These are phyloP conservation scores for Dothideomycetes sp. DNA, from an alignment of 2,329 filamentous ascomycete genomes.

Conservation along the genomic window DNA sequence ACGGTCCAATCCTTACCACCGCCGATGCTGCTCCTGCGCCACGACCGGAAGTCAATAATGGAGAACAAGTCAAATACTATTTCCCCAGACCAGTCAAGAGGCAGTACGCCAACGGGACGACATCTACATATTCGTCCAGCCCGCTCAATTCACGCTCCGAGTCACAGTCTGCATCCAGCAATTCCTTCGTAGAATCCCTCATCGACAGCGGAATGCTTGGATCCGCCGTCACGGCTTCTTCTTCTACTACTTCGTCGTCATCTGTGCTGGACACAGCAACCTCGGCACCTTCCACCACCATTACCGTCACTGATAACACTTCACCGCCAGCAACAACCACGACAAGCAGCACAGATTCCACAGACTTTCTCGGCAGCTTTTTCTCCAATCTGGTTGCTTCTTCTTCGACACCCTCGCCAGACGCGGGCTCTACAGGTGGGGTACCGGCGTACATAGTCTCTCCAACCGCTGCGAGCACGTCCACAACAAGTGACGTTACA, in stretches of 20 bases:
- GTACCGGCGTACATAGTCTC: not conserved
- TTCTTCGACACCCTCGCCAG: not conserved
- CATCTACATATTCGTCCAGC: slow-evolving; percentile 6
- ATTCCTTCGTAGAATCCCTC: not conserved
- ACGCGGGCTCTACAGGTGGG: not conserved
- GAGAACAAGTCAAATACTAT: slow-evolving; percentile 32
- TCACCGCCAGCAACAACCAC: too few species aligned
- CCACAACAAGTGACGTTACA: not conserved
- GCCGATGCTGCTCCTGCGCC: slow-evolving; percentile 38
- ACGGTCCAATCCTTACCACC: slow-evolving; percentile 31
- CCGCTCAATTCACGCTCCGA: slow-evolving; percentile 1
- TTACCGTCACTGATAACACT: not conserved
- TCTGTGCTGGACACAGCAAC: slow-evolving; percentile 9
- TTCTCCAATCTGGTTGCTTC: not conserved
- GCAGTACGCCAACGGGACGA: slow-evolving; percentile 23
- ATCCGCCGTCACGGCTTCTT: slow-evolving; percentile 1
- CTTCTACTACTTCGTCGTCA: slow-evolving; percentile 2
- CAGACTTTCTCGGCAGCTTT: not conserved
- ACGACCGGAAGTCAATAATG: slow-evolving; percentile 20
- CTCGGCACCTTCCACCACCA: slow-evolving; percentile 3
- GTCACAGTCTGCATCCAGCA: not conserved
- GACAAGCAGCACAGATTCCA: too few species aligned
- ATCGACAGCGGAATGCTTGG: not conserved
- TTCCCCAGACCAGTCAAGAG: slow-evolving; percentile 36
- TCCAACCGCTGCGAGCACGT: not conserved